These are phyloP conservation scores for Rhodotorula sp. DNA, from an alignment of 1,284 basidiomycete species.

Conservation along the genomic window DNA sequence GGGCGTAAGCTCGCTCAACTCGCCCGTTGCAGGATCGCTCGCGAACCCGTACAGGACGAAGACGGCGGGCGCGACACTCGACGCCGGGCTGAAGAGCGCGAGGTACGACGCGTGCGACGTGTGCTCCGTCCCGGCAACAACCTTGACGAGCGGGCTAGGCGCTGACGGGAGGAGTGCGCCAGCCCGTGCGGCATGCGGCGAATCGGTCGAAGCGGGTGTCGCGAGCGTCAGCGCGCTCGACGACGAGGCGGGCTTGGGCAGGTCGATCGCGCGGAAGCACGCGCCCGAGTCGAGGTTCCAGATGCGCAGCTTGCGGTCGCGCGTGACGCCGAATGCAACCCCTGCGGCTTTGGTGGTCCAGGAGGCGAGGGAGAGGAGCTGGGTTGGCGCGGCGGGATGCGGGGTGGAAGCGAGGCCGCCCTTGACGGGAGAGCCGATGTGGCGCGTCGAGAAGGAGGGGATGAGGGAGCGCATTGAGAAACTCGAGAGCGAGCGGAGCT, in stretches of 20 bases:
- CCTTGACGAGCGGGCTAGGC: slow-evolving; percentile 47
- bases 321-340: slow-evolving; percentile 72
- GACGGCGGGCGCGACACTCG: slow-evolving; percentile 47
- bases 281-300: slow-evolving; percentile 61
- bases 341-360: neutral
- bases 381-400: slow-evolving; percentile 14
- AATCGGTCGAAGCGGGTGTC: slow-evolving; percentile 21
- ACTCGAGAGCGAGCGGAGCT: slow-evolving; percentile 23
- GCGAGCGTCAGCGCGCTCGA: slow-evolving; percentile 42
- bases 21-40: slow-evolving; percentile 42
- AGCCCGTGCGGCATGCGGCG: slow-evolving; percentile 11
- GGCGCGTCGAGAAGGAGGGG: slow-evolving; percentile 38
- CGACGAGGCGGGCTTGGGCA: slow-evolving; percentile 43
- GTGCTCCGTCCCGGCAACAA: slow-evolving; percentile 47
- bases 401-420: neutral
- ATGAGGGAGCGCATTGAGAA: slow-evolving; percentile 38
- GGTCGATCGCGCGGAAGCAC: slow-evolving; percentile 51
- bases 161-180: slow-evolving; percentile 33
- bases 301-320: slow-evolving; percentile 77
- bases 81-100: slow-evolving; percentile 50
- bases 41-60: slow-evolving; percentile 52
- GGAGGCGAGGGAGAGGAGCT: slow-evolving; percentile 31
- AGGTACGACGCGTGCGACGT: slow-evolving; percentile 51
- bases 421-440: slow-evolving; percentile 21
- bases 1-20: slow-evolving; percentile 46